phyloP scores from a whole-genome alignment of 129 eudicot species.

The Silybum marianum region DNA sequence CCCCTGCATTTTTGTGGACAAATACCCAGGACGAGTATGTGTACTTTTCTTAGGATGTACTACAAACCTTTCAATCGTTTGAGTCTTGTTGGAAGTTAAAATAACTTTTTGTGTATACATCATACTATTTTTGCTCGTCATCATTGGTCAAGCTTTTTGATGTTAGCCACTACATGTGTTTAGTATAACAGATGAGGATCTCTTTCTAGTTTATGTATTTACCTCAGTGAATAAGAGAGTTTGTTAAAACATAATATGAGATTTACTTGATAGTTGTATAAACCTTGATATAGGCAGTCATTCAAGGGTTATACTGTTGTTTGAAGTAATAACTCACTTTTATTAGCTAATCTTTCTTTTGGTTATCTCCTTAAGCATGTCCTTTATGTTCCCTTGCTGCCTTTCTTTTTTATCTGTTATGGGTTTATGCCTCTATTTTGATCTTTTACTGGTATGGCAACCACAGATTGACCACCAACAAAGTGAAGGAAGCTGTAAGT shows the following conservation, averaged over 20 bases:
- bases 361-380: background rate
- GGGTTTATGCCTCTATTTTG: slow-evolving; percentile 2
- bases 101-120: background rate
- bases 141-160: background rate
- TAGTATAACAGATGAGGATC: slow-evolving; percentile 5
- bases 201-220: slow-evolving; percentile 17
- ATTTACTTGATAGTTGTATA: background rate
- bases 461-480: slow-evolving; percentile 34
- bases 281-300: slow-evolving; percentile 3
- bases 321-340: slow-evolving; percentile 9
- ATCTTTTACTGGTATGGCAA: slow-evolving; percentile 14
- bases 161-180: slow-evolving; percentile 5
- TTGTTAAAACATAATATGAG: slow-evolving; percentile 1
- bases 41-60: background rate
- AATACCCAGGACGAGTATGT: slow-evolving; percentile 56
- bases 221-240: slow-evolving; percentile 10
- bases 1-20: slow-evolving; percentile 84
- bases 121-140: background rate
- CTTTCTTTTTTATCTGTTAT: background rate
- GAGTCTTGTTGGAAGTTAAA: slow-evolving; percentile 3
- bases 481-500: slow-evolving; percentile 63
- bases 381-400: background rate
- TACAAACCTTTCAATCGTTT: background rate
- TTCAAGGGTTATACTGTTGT: slow-evolving; percentile 12
- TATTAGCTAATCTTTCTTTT: background rate